Evolutionary conservation across 78 protist genomes (phyloP), one percentile per base, ranked within the genome.

Genomic region (Anaeramoeba flamelloides): DNA sequence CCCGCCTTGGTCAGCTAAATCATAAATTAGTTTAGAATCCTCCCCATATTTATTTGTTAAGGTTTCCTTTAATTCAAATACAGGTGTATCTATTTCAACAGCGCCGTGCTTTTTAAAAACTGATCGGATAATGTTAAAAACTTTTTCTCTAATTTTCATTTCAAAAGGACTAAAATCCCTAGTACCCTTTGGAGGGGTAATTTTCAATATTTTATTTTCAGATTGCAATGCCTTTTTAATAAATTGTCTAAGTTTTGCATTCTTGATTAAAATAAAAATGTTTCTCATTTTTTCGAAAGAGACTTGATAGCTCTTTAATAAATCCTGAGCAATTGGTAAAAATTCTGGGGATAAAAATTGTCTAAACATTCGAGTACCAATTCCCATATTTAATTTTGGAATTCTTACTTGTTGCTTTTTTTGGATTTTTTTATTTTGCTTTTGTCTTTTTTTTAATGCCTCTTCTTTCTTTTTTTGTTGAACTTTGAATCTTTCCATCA

Each of bases 21-120:
- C 94, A 87, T 91, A 94, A 64, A 94, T 91, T 38, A 92, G 88
- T 87, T 94, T 92, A 74, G 90, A 75, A 79, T 94, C 98, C 83
- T 94, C 98, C 75, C 98, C 98, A 74, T 92, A 94, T 90, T 94
- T 92, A 77, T 94, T 95, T 39, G 84, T 84, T 65, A 94, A 88
- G 33, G 89, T 87, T 2, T 90, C 92, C 92, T 87, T 89, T 75
- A 92, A 87, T 85, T 94, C 98, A 39, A 92, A 89, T 3, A 90
- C 93, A 37, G 98, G 98, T 17, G 98, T 94, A 76, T 92, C 98
- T 77, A 94, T 91, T 4, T 89, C 76, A 64, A 82, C 92, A 37
- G 95, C 98, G 40, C 98, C 98, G 85, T 94, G 98, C 53, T 89
- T 86, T 85, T 91, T 87, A 85, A 90, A 94, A 38, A 83, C 87